Percentiles rank a stretch among this genome's conserved stretches.
These are phyloP conservation scores for Pseudogymnoascus sp. DNA, from an alignment of 2,329 filamentous ascomycete species.

Conservation along the genomic window DNA sequence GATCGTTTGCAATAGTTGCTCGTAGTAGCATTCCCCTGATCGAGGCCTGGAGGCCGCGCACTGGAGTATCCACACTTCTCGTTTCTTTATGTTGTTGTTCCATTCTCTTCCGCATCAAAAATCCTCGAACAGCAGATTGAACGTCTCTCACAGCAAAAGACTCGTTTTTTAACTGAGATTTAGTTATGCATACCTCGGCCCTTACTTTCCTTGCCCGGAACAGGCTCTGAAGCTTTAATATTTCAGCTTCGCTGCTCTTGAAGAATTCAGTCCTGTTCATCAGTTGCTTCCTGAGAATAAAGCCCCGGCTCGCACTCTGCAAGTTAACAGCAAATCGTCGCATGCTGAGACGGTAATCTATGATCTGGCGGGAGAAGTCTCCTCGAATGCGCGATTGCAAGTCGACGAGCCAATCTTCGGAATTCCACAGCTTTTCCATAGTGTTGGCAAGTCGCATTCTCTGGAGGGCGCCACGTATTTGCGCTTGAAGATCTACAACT, in stretches of 20 bases:
- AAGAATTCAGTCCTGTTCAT: constrained; percentile 57
- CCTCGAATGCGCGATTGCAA: constrained; percentile 82
- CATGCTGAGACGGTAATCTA: constrained; percentile 77
- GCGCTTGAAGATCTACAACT: constrained; percentile 76
- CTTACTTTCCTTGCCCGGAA: constrained; percentile 61
- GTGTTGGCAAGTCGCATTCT: constrained; percentile 68
- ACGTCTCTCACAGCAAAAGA: constrained; percentile 57
- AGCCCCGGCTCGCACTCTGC: constrained; percentile 72
- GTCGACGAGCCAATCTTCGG: constrained; percentile 68
- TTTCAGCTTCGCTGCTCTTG: constrained; percentile 60
- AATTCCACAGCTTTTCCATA: constrained; percentile 88
- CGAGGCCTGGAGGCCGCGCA: constrained; percentile 56
- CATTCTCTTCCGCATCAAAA: constrained; percentile 52
- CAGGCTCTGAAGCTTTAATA: constrained; percentile 75
- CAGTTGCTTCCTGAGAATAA: constrained; percentile 59
- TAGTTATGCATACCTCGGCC: constrained; percentile 47
- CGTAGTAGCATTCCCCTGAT: constrained; percentile 60
- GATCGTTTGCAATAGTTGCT: constrained; percentile 42
- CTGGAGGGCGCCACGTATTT: constrained; percentile 72
- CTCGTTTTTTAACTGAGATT: constrained; percentile 52
- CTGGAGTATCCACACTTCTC: constrained; percentile 40
- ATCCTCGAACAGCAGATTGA: constrained; percentile 59
- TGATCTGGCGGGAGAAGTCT: constrained; percentile 77
- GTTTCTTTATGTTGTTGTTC: constrained; percentile 41
- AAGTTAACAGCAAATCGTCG: constrained; percentile 67